Conservation (phyloP, 1,284 basidiomycete genomes). For the Taiwanofungus camphoratus region DNA sequence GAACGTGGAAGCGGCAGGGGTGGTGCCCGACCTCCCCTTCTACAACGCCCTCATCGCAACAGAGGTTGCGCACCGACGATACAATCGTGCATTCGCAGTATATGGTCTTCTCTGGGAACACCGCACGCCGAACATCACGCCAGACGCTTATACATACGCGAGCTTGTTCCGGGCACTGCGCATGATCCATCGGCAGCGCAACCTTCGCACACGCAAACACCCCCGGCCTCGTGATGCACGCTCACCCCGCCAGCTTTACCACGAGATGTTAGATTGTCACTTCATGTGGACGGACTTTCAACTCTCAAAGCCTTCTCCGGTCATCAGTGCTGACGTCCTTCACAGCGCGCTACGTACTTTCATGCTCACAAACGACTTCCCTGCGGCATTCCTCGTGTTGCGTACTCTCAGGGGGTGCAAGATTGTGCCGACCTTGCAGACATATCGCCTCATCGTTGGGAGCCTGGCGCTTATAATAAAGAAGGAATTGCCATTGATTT, state of each 20-base stretch:
- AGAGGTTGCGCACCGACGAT: conserved; percentile 28
- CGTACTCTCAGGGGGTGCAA: conserved; percentile 27
- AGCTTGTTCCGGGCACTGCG: conserved; percentile 37
- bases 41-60: conserved; percentile 43
- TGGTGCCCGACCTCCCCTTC: conserved; percentile 33
- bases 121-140: conserved; percentile 25
- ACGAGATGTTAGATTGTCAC: conserved; percentile 38
- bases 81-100: conserved; percentile 36
- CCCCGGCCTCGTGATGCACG: conserved; percentile 17
- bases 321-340: conserved; percentile 31
- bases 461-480: conserved; percentile 20
- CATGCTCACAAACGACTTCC: conserved; percentile 38
- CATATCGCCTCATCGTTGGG: conserved; percentile 35
- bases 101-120: conserved; percentile 35
- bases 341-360: conserved; percentile 40
- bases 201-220: conserved; percentile 18
- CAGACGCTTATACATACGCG: conserved; percentile 41
- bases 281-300: conserved; percentile 19
- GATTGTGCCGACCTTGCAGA: conserved; percentile 29
- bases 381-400: conserved; percentile 37
- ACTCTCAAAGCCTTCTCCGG: conserved; percentile 19
- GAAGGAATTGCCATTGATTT: conserved; percentile 10
- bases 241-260: conserved; percentile 39
- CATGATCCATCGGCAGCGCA: conserved; percentile 23
- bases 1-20: conserved; percentile 33